phyloP scores from a whole-genome alignment of 2,329 filamentous ascomycete species.

The Aureobasidium melanogenum region DNA sequence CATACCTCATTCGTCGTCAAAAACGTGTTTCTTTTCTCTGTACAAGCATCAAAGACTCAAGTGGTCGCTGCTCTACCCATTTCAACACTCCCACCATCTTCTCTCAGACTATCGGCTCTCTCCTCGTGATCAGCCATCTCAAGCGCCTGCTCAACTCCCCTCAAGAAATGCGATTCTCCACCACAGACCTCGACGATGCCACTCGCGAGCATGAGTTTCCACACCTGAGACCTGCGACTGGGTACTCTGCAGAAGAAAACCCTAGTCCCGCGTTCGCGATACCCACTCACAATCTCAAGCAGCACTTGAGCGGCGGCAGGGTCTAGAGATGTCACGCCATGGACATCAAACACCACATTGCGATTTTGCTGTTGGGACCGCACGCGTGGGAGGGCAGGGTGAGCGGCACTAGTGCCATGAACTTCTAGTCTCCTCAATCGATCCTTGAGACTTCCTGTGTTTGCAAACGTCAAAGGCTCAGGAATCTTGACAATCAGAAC shows the following conservation, averaged over 20 bases:
- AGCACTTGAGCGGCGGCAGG: slow-evolving; percentile 89
- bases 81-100: background rate
- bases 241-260: slow-evolving; percentile 64
- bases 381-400: slow-evolving; percentile 77
- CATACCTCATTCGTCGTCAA: background rate
- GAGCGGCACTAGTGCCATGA: slow-evolving; percentile 77
- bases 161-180: slow-evolving; percentile 68
- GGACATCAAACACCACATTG: slow-evolving; percentile 94
- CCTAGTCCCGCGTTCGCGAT: slow-evolving; percentile 65
- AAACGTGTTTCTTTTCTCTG: background rate
- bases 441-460: slow-evolving; percentile 76
- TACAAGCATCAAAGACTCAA: background rate
- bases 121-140: slow-evolving; percentile 66
- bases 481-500: slow-evolving; percentile 96
- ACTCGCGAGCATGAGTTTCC: slow-evolving; percentile 63
- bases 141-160: slow-evolving; percentile 76
- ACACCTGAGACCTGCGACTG: slow-evolving; percentile 47
- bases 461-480: slow-evolving; percentile 92
- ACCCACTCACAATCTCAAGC: slow-evolving; percentile 75
- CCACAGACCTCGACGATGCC: slow-evolving; percentile 82
- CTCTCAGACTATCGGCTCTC: slow-evolving; percentile 20
- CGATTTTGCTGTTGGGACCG: slow-evolving; percentile 71
- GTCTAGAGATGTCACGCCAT: slow-evolving; percentile 92
- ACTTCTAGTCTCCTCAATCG: slow-evolving; percentile 75
- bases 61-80: background rate